Conservation (phyloP, 148 eudicot species). For the Vaccinium myrtillus region DNA sequence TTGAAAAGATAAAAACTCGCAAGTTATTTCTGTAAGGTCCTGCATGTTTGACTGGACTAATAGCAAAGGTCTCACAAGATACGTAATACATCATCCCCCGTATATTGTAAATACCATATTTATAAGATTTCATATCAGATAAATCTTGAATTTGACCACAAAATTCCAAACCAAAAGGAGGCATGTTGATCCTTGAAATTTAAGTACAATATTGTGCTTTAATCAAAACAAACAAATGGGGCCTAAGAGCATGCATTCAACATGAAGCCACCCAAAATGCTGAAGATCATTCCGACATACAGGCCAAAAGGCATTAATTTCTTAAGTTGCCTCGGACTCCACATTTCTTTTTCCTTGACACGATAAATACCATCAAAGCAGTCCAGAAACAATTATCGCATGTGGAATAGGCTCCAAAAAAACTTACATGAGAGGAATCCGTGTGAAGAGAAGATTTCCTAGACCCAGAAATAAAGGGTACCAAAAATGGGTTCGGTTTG, state of each 20-base stretch:
- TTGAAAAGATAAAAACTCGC: not conserved
- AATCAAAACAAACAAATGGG: not conserved
- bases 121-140: not conserved
- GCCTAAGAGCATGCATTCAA: not conserved
- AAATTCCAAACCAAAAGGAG: too few relatives aligned
- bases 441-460: constrained; percentile 30
- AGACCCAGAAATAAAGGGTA: constrained; percentile 41
- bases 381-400: not conserved
- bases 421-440: constrained; percentile 67
- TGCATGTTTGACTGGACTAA: not conserved
- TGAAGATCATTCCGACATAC: constrained; percentile 8
- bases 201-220: not conserved
- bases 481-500: constrained; percentile 54
- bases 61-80: not conserved
- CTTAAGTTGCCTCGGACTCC: not conserved
- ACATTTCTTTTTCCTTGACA: not conserved
- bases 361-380: not conserved
- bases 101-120: not conserved
- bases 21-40: not conserved
- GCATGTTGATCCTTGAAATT: too few relatives aligned
- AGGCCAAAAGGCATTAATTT: not conserved
- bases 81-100: not conserved
- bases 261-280: not conserved
- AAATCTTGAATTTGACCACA: not conserved
- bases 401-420: not conserved